Evolutionary conservation across 2,329 filamentous ascomycete genomes (phyloP).

Genomic region (Aulographum hederae): DNA sequence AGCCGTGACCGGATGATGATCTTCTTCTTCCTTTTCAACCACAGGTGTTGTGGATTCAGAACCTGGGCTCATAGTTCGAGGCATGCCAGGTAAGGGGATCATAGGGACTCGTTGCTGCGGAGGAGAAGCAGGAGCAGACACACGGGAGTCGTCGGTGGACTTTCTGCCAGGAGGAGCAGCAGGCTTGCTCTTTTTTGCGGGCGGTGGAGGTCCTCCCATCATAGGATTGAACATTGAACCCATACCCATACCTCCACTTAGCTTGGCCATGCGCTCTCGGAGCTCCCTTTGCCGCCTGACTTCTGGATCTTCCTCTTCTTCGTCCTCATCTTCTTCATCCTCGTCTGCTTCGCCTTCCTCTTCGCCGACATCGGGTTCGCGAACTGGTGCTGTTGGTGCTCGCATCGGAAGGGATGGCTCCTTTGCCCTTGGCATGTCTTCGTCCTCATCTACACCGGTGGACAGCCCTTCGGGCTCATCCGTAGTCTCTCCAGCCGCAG

Average conservation of each 20-base stretch:
- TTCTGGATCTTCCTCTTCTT: constrained; percentile 78
- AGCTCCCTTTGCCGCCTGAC: constrained; percentile 71
- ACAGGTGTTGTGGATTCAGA: too few relatives aligned
- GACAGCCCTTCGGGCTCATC: constrained; percentile 44
- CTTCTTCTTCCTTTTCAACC: constrained; percentile 30
- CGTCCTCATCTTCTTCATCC: constrained; percentile 50
- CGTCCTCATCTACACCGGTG: constrained; percentile 58
- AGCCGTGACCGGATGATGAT: constrained; percentile 21
- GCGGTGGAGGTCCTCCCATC: constrained; percentile 16
- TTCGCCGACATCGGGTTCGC: constrained; percentile 28
- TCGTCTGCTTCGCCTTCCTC: constrained; percentile 30
- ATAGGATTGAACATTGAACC: constrained; percentile 69
- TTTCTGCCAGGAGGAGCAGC: constrained; percentile 15
- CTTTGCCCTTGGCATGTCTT: constrained; percentile 36
- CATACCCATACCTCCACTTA: constrained; percentile 97
- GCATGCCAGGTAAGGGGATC: constrained; percentile 55
- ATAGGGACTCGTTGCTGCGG: constrained; percentile 30
- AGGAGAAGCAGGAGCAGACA: constrained; percentile 9
- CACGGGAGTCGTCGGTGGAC: constrained; percentile 17
- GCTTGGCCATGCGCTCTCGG: constrained; percentile 90
- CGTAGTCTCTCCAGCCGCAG: constrained; percentile 40
- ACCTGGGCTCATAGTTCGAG: constrained; percentile 31
- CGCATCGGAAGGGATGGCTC: constrained; percentile 7
- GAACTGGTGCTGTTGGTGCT: constrained; percentile 20
- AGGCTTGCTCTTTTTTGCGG: constrained; percentile 34